A percentile compares a stretch with the other conserved stretches of the same genome.
These are phyloP conservation scores for Acacia crassicarpa DNA, from an alignment of 306 rosid species.

Conservation along the genomic window DNA sequence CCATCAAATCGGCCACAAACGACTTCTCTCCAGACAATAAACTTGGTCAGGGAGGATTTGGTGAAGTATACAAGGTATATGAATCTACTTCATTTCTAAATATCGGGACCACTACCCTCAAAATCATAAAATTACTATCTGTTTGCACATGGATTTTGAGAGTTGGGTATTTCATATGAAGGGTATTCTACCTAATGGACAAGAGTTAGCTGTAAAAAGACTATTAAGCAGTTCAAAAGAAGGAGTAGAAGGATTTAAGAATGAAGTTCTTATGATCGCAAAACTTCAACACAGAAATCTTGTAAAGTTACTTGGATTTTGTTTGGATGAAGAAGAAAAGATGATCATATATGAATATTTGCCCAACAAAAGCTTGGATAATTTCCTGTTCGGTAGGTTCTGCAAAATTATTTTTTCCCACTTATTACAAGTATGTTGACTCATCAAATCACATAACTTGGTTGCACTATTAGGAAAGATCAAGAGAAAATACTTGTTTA, in stretches of 20 bases:
- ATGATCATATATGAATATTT: neutral
- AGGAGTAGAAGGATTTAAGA: conserved; percentile 40
- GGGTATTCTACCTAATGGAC: conserved; percentile 31
- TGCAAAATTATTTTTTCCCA: no score
- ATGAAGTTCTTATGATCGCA: conserved; percentile 37
- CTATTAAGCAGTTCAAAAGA: conserved; percentile 34
- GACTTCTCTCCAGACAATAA: neutral
- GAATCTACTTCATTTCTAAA: neutral
- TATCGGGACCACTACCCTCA: neutral
- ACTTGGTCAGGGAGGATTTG: neutral
- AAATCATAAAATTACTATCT: neutral
- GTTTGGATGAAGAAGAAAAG: neutral
- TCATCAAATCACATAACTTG: neutral
- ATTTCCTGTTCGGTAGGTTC: neutral
- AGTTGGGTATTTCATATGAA: no score
- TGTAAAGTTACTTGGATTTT: neutral
- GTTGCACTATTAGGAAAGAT: neutral
- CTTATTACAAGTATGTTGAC: no score
- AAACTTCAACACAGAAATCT: neutral
- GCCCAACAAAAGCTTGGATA: neutral
- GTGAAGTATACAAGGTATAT: neutral
- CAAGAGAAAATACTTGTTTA: no score
- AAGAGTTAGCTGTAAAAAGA: conserved; percentile 45
- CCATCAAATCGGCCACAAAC: neutral
- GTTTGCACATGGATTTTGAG: neutral